These are phyloP conservation scores for Candida sanyaensis DNA, from an alignment of 1,139 yeast species.

Conservation along the genomic window DNA sequence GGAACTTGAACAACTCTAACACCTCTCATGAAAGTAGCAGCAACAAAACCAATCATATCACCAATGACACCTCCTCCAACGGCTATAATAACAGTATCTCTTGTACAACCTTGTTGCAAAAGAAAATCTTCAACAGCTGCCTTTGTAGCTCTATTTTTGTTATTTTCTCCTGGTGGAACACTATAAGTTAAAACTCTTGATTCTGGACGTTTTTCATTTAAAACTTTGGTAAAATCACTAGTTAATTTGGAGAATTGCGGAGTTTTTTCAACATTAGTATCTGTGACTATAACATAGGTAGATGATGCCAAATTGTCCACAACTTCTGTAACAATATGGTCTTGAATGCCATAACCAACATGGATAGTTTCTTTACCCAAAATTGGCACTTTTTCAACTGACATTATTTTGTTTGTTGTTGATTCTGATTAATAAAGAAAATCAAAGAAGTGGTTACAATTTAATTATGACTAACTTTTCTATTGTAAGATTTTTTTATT, in stretches of 20 bases:
- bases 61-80: constrained; percentile 99
- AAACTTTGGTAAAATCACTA: constrained; percentile 30
- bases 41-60: constrained; percentile 98
- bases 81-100: constrained; percentile 94
- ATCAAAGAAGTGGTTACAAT: not conserved
- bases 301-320: constrained; percentile 70
- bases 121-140: constrained; percentile 93
- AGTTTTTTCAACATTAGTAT: constrained; percentile 72
- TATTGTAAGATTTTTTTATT: not conserved
- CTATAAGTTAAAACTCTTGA: constrained; percentile 72
- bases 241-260: constrained; percentile 54
- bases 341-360: constrained; percentile 82
- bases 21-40: constrained; percentile 99
- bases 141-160: constrained; percentile 85
- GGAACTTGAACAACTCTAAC: constrained; percentile 94
- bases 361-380: constrained; percentile 86
- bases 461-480: not conserved
- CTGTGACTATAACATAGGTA: constrained; percentile 90
- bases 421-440: not conserved
- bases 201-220: constrained; percentile 34
- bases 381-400: constrained; percentile 60
- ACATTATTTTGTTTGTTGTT: constrained; percentile 19
- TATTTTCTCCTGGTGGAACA: constrained; percentile 92
- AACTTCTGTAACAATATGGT: constrained; percentile 73
- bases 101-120: constrained; percentile 84